phyloP scores from a whole-genome alignment of 805 yeast species.

The Komagataella pastoris region DNA sequence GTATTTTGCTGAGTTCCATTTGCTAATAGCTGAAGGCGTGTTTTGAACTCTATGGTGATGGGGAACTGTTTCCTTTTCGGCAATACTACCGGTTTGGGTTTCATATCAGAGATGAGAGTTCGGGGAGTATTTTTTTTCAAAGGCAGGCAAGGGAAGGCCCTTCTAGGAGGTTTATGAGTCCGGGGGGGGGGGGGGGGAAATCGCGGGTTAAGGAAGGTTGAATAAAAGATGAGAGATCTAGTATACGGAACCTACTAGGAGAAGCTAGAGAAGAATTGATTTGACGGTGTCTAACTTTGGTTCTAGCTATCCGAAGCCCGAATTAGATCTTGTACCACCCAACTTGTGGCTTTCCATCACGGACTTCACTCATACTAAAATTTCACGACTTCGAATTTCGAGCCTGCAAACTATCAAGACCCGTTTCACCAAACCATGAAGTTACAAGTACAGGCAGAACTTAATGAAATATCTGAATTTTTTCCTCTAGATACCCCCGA shows the following conservation, averaged over 20 bases:
- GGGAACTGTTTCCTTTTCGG: not conserved
- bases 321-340: not conserved
- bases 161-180: not conserved
- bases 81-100: not conserved
- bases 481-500: constrained; percentile 46
- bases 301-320: too few species aligned
- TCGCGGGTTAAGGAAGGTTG: not conserved
- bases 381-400: not conserved
- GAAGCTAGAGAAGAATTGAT: too few species aligned
- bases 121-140: not conserved
- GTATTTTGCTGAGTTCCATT: not conserved
- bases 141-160: not conserved
- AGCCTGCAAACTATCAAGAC: not conserved
- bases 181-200: too few species aligned
- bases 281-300: too few species aligned
- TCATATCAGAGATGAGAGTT: not conserved
- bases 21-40: not conserved
- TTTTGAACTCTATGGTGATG: not conserved
- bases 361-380: not conserved
- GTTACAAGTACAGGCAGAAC: constrained; percentile 20
- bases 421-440: not conserved
- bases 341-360: not conserved
- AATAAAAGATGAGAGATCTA: not conserved
- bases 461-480: constrained; percentile 20
- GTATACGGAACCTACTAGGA: not conserved